phyloP scores from a whole-genome alignment of 148 eudicot genomes.

The Nyssa sinensis region DNA sequence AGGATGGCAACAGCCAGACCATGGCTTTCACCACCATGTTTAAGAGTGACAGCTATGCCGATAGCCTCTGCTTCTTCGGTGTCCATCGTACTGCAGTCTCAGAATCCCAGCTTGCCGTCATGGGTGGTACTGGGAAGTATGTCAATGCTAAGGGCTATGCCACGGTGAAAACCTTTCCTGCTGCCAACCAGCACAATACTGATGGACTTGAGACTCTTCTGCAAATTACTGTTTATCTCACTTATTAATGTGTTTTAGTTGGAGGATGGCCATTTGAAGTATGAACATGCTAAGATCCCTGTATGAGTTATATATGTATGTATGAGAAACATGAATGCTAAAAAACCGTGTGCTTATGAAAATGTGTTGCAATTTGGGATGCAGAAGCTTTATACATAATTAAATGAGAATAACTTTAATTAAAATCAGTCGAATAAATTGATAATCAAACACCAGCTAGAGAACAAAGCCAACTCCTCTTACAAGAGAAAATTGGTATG shows the following conservation, averaged over 20 bases:
- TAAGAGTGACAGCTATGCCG: constrained; percentile 51
- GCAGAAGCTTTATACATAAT: too few species aligned
- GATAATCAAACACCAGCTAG: too few species aligned
- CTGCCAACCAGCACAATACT: constrained; percentile 40
- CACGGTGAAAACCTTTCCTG: constrained; percentile 44
- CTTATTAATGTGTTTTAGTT: constrained; percentile 29
- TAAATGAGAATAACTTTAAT: too few species aligned
- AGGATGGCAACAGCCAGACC: constrained; percentile 69
- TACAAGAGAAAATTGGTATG: too few species aligned
- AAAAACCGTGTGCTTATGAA: neutral
- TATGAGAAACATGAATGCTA: neutral
- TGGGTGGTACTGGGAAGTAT: constrained; percentile 86
- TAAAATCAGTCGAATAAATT: too few species aligned
- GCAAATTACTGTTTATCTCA: constrained; percentile 55
- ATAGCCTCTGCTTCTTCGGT: constrained; percentile 64
- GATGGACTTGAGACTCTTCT: constrained; percentile 86
- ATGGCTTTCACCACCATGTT: constrained; percentile 74
- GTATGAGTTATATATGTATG: too few species aligned
- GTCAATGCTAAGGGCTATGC: constrained; percentile 62
- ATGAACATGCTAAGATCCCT: neutral
- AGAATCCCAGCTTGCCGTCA: constrained; percentile 52
- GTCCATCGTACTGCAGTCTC: constrained; percentile 54
- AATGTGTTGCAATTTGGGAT: neutral
- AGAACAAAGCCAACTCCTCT: too few species aligned
- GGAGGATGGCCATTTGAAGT: too few species aligned